phyloP scores from a whole-genome alignment of 345 rosid species.

The Eucalyptus marginata region DNA sequence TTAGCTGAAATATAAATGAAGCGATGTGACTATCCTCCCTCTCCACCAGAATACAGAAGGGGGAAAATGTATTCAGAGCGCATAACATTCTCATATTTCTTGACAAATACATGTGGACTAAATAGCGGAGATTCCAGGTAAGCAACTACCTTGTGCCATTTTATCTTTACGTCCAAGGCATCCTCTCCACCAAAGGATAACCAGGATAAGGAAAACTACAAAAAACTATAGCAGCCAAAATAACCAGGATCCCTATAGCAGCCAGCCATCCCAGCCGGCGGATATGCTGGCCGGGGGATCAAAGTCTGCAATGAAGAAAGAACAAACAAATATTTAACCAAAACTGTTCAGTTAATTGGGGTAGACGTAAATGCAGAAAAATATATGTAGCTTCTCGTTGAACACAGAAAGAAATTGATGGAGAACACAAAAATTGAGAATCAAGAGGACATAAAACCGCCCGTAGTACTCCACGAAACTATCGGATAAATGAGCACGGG shows the following conservation, averaged over 20 bases:
- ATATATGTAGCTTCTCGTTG: too few relatives aligned
- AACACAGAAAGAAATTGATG: too few relatives aligned
- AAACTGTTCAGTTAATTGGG: background rate
- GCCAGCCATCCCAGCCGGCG: background rate
- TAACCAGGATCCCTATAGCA: too few relatives aligned
- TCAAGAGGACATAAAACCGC: too few relatives aligned
- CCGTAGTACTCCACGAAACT: background rate
- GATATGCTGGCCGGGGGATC: background rate
- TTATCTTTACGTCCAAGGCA: background rate
- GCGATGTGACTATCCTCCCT: background rate
- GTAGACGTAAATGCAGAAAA: background rate
- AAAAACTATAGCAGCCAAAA: background rate
- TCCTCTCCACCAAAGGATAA: conserved; percentile 3
- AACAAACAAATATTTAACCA: background rate
- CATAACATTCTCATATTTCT: too few relatives aligned
- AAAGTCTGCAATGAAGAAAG: background rate
- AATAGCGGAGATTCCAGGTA: too few relatives aligned
- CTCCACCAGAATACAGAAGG: background rate
- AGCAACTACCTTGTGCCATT: too few relatives aligned
- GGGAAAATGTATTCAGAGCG: background rate
- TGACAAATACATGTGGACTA: too few relatives aligned
- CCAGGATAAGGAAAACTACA: background rate
- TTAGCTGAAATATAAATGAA: background rate
- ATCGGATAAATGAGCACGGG: background rate
- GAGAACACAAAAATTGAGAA: too few relatives aligned